These are phyloP conservation scores for Mycena haematopus DNA, from an alignment of 768 basidiomycete species.

Conservation along the genomic window DNA sequence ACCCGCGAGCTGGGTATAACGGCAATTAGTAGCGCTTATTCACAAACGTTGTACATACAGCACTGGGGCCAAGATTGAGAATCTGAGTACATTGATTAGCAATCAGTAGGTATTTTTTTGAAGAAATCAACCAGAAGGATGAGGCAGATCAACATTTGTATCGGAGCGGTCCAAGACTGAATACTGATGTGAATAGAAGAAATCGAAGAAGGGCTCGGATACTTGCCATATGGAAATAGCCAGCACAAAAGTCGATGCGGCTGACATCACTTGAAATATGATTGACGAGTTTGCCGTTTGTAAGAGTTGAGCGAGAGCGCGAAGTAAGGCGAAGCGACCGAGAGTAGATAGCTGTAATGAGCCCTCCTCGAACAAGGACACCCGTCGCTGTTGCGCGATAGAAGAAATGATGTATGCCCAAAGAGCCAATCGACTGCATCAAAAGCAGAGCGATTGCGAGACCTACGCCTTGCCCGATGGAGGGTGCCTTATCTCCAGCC, in stretches of 20 bases:
- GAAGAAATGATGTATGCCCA: conserved; percentile 85
- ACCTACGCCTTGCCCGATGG: conserved; percentile 69
- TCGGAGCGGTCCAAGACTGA: conserved; percentile 72
- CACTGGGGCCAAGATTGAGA: conserved; percentile 72
- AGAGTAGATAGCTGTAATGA: conserved; percentile 87
- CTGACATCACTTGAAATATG: conserved; percentile 94
- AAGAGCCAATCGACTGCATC: conserved; percentile 69
- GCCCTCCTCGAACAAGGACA: conserved; percentile 80
- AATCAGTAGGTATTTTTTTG: not conserved
- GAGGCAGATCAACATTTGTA: conserved; percentile 81
- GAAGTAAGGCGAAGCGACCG: conserved; percentile 79
- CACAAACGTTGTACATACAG: conserved; percentile 28
- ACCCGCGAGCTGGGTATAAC: conserved; percentile 44
- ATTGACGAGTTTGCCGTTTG: conserved; percentile 90
- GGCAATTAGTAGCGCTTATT: not conserved
- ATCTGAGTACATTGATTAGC: conserved; percentile 35
- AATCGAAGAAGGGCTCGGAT: not conserved
- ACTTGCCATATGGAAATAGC: conserved; percentile 76
- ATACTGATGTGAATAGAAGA: conserved; percentile 5
- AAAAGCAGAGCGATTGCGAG: conserved; percentile 72
- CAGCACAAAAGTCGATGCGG: conserved; percentile 86
- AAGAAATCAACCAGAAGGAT: conserved; percentile 53
- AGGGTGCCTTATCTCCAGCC: conserved; percentile 43
- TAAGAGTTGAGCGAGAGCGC: conserved; percentile 77
- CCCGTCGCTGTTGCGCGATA: conserved; percentile 77